These are phyloP conservation scores for Neoarthrinium moseri DNA, from an alignment of 2,329 filamentous ascomycete species.

Conservation along the genomic window DNA sequence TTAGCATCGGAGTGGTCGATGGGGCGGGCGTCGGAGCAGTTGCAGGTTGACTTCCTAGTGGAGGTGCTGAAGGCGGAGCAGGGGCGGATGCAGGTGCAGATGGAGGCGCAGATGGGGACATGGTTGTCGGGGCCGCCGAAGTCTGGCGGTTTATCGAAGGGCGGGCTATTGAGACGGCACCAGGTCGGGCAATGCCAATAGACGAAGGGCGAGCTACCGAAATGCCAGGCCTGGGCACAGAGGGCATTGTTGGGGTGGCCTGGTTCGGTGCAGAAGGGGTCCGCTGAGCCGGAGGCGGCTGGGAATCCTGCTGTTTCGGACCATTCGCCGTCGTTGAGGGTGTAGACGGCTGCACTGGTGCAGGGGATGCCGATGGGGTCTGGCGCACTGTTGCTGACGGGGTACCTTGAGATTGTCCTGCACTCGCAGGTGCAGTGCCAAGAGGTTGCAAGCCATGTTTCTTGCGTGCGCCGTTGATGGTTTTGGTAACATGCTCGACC, in stretches of 20 bases:
- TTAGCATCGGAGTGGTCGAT: neutral
- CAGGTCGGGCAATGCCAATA: slow-evolving; percentile 10
- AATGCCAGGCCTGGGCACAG: slow-evolving; percentile 8
- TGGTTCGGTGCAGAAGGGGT: neutral
- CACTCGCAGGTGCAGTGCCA: slow-evolving; percentile 11
- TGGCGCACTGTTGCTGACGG: slow-evolving; percentile 10
- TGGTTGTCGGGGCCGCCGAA: neutral
- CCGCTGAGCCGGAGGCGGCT: neutral
- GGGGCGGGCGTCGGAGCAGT: neutral
- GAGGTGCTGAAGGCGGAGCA: neutral
- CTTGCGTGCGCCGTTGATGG: slow-evolving; percentile 27
- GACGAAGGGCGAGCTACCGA: slow-evolving; percentile 11
- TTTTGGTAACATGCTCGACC: slow-evolving; percentile 27
- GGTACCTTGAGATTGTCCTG: slow-evolving; percentile 14
- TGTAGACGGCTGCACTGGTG: slow-evolving; percentile 16
- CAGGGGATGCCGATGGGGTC: slow-evolving; percentile 21
- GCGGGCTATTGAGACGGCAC: slow-evolving; percentile 11
- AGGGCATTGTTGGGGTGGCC: neutral
- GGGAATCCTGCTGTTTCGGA: slow-evolving; percentile 13
- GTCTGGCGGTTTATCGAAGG: slow-evolving; percentile 6
- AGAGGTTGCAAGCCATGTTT: slow-evolving; percentile 19
- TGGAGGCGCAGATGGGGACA: too few species aligned
- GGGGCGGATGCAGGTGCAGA: neutral
- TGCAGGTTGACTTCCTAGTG: too few species aligned
- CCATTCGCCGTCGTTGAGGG: slow-evolving; percentile 3